Percentiles rank a stretch among this genome's conserved stretches.
phyloP scores from a whole-genome alignment of 805 yeast species.

The Cyberlindnera mississippiensis region DNA sequence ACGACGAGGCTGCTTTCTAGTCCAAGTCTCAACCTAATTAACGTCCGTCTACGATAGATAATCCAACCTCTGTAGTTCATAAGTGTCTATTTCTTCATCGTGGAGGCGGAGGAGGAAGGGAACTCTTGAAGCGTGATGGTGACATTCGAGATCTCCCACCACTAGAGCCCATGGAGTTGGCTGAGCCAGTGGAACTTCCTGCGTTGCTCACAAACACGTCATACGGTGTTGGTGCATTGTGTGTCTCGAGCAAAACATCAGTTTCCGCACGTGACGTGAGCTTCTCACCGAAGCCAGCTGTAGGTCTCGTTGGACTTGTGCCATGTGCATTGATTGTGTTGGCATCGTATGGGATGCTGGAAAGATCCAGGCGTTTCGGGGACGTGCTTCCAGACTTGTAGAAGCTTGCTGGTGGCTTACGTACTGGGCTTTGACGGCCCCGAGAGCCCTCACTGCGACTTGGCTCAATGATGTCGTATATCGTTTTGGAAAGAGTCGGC shows the following conservation, averaged over 20 bases:
- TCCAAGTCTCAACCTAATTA: too few species aligned
- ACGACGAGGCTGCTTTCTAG: conserved; percentile 60
- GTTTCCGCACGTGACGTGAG: conserved; percentile 10
- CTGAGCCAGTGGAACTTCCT: conserved; percentile 5
- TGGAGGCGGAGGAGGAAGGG: conserved; percentile 21
- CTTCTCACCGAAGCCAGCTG: conserved; percentile 1
- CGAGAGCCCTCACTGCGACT: conserved; percentile 1
- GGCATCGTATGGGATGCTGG: conserved; percentile 25
- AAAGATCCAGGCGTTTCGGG: conserved; percentile 14
- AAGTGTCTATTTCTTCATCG: conserved; percentile 1
- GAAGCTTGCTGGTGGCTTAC: conserved; percentile 20
- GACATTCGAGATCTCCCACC: conserved; percentile 18
- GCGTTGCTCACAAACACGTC: conserved; percentile 26
- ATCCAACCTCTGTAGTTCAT: not conserved
- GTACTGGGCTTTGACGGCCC: conserved; percentile 17
- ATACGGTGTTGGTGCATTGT: conserved; percentile 46
- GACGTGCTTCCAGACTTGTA: conserved; percentile 17
- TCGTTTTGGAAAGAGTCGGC: conserved; percentile 17
- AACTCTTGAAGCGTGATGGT: conserved; percentile 22
- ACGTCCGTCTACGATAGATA: too few species aligned
- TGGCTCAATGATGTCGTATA: conserved; percentile 23
- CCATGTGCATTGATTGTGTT: conserved; percentile 8
- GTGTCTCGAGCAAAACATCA: conserved; percentile 33
- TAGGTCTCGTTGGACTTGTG: conserved; percentile 3
- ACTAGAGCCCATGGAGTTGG: conserved; percentile 8